Base-by-base conservation (phyloP, 768 basidiomycete genomes). In the Suillus decipiens region DNA sequence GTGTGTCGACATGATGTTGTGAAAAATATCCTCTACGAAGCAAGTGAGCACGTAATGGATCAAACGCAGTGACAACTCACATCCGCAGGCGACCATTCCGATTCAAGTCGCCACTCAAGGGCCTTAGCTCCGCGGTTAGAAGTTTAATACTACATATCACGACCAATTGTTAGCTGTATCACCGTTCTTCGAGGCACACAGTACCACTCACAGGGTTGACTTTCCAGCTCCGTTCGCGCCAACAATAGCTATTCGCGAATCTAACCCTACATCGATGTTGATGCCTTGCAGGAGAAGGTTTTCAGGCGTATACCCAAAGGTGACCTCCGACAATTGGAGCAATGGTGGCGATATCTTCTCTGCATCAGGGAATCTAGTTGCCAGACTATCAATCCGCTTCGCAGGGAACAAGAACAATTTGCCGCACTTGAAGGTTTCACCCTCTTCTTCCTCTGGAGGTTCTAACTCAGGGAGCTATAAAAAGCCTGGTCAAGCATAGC, bases 301-400 rank as follows among this genome's bases (percentile, higher is more conserved):
- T 11, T 93, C 89, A 1, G 80, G 78, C 1, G 82, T 81, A 76
- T 99, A 99, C 37, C 95, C 94, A 72, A 99, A 99, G 1, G 86
- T 88, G 33, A 93, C 92, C 68, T 94, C 90, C 65, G 91, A 89
- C 72, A 98, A 87, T 72, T 99, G 97, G 19, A 99, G 80, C 15
- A 99, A 77, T 0, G 97, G 97, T 8, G 97, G 96, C 5, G 97
- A 95, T 69, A 99, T 93, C 79, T 99, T 99, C 71, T 99, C 97
- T 8, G 95, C 88, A 63, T 97, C 96, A 1, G 95, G 94, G 83
- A 99, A 93, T 69, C 92, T 93, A 34, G 19, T 34, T 37, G 9
- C 37, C 41, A 36, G 24, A 41, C 24, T 48, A 22, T 67, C 45
- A 69, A 59, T 31, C 41, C 15, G 54, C 24, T 39, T 15, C 37